Percentiles rank a stretch among this genome's conserved stretches.
phyloP scores from a whole-genome alignment of 441 rosid species.

The Gossypium schwendimanii region DNA sequence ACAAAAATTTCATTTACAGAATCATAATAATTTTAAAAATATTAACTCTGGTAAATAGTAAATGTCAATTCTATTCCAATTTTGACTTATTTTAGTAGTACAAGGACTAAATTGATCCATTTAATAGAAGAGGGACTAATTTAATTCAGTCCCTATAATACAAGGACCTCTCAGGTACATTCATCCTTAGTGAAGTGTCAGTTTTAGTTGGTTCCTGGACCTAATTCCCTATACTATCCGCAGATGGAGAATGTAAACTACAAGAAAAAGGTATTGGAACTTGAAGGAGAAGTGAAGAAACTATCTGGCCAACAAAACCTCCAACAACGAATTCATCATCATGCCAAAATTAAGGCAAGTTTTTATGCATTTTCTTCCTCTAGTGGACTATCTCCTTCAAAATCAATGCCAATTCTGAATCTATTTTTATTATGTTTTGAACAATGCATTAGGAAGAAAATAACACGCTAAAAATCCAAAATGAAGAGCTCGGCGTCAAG shows the following conservation, averaged over 20 bases:
- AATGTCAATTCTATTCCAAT: no score
- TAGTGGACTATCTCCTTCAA: not conserved
- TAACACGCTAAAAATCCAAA: slow-evolving; percentile 62
- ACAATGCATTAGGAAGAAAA: slow-evolving; percentile 80
- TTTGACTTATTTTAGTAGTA: no score
- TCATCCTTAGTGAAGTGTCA: not conserved
- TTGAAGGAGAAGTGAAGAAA: slow-evolving; percentile 75
- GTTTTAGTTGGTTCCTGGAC: not conserved
- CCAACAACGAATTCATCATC: slow-evolving; percentile 89
- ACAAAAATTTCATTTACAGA: no score
- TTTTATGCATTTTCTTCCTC: slow-evolving; percentile 2
- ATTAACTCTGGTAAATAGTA: no score
- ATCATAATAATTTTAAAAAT: no score
- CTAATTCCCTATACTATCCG: slow-evolving; percentile 6
- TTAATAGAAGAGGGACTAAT: no score
- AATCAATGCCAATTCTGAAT: slow-evolving; percentile 2
- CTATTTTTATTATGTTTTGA: not conserved
- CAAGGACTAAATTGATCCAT: no score
- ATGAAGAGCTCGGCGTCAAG: slow-evolving; percentile 68
- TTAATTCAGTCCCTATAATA: no score
- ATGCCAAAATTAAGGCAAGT: slow-evolving; percentile 89
- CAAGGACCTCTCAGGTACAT: no score
- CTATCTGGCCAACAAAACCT: slow-evolving; percentile 88
- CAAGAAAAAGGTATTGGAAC: slow-evolving; percentile 60
- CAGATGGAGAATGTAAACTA: slow-evolving; percentile 67